Base-by-base conservation (phyloP, 1,139 yeast genomes). In the Suhomyces choctaworum region DNA sequence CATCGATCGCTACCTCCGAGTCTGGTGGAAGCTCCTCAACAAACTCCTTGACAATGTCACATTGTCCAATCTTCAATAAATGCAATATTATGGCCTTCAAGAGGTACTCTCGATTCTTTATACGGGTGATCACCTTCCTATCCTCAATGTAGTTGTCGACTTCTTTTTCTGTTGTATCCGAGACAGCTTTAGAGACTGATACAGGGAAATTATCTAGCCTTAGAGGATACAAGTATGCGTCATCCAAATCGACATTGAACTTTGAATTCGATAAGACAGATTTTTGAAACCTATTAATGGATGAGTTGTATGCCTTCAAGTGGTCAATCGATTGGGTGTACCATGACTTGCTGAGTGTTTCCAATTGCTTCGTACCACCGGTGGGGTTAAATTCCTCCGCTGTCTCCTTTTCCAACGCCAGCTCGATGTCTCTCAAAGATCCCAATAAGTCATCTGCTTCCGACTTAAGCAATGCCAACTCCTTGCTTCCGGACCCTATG, bases 211-310 rank as follows among this genome's bases (percentile, higher is more conserved):
- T 58, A 38, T 63, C 52, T 31, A 70, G 51, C 36, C 55, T 52
- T 37, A 70, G 54, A 0, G 72, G 72, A 40, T 64, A 70, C 1
- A 67, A 58, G 44, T 70, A 70, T 4, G 76, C 74, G 24, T 67
- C 73, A 48, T 70, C 75, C 34, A 70, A 48, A 39, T 64, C 63
- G 23, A 67, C 49, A 23, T 42, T 47, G 44, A 56, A 66, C 35
- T 52, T 56, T 14, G 62, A 42, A 45, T 60, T 62, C 35, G 53
- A 55, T 11, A 66, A 47, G 7, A 67, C 46, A 36, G 62, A 64
- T 52, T 69, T 69, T 44, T 44, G 64, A 39, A 68, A 66, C 51
- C 52, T 56, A 46, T 65, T 63, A 28, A 61, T 60, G 19, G 61
- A 61, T 2, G 68, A 49, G 45, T 70, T 70, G 48, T 69, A 70